These are phyloP conservation scores for Pholiota molesta DNA, from an alignment of 768 basidiomycete species.

Conservation along the genomic window DNA sequence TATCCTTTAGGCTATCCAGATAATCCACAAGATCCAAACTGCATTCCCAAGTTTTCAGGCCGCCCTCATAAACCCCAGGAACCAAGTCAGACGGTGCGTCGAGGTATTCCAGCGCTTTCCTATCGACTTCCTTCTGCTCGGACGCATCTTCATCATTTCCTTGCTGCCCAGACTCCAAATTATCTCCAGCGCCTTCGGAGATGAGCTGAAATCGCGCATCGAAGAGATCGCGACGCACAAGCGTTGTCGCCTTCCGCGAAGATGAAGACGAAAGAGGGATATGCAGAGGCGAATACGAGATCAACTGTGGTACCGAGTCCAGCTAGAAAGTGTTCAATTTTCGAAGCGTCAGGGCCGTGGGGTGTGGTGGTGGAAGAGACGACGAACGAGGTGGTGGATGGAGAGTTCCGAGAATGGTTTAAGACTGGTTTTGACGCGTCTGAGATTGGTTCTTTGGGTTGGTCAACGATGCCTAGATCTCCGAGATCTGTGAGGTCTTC, in stretches of 20 bases:
- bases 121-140: slow-evolving; percentile 2
- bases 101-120: slow-evolving; percentile 58
- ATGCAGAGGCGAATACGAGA: slow-evolving; percentile 80
- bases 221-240: slow-evolving; percentile 87
- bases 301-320: slow-evolving; percentile 62
- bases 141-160: background rate
- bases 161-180: slow-evolving; percentile 21
- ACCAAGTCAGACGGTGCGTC: slow-evolving; percentile 89
- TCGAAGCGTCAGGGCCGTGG: slow-evolving; percentile 2
- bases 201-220: slow-evolving; percentile 96
- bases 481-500: slow-evolving; percentile 20
- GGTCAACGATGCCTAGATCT: slow-evolving; percentile 9
- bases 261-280: slow-evolving; percentile 47
- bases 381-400: slow-evolving; percentile 38
- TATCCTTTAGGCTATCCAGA: slow-evolving; percentile 40
- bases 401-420: slow-evolving; percentile 34
- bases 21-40: slow-evolving; percentile 84
- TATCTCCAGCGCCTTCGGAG: slow-evolving; percentile 47
- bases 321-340: slow-evolving; percentile 47
- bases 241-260: slow-evolving; percentile 32
- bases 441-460: slow-evolving; percentile 4
- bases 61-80: slow-evolving; percentile 93
- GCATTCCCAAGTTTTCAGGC: slow-evolving; percentile 98
- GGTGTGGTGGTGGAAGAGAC: slow-evolving; percentile 13
- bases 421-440: slow-evolving; percentile 8